phyloP scores from a whole-genome alignment of 179 eudicot species.

The Camellia oleifera region DNA sequence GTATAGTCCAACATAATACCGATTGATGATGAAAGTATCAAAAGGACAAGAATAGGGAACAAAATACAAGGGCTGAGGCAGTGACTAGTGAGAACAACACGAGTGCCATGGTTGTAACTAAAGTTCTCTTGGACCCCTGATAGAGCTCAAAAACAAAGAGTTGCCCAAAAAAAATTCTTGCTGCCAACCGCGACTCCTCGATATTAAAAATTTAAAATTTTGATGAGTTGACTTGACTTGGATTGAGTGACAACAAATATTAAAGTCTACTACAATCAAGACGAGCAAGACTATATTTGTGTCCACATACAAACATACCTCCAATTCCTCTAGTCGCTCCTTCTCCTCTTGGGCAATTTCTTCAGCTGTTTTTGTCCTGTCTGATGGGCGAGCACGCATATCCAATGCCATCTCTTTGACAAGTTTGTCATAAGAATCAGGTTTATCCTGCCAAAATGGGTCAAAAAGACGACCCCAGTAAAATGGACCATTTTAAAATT shows the following conservation, averaged over 20 bases:
- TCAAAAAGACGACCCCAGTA: not conserved
- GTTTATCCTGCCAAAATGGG: constrained; percentile 56
- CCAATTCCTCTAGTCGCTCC: constrained; percentile 81
- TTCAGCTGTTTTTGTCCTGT: constrained; percentile 91
- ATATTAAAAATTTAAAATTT: not conserved
- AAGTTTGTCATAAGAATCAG: constrained; percentile 83
- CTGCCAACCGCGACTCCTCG: not conserved
- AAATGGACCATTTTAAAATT: not conserved
- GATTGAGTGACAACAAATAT: not conserved
- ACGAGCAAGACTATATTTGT: not conserved
- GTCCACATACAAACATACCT: constrained; percentile 41
- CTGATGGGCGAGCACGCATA: constrained; percentile 86
- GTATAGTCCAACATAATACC: not conserved
- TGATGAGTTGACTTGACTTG: not conserved
- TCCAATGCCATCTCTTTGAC: constrained; percentile 70
- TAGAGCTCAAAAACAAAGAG: not conserved
- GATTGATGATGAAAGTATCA: not conserved
- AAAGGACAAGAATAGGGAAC: not conserved
- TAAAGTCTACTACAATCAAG: not conserved
- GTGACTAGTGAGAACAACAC: not conserved
- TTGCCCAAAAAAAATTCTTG: not conserved
- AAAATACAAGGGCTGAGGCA: not conserved
- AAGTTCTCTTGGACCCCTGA: not conserved
- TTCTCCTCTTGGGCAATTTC: constrained; percentile 93
- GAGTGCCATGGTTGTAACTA: not conserved